phyloP scores from a whole-genome alignment of 2,329 filamentous ascomycete genomes.

The Botrytis hyacinthi region DNA sequence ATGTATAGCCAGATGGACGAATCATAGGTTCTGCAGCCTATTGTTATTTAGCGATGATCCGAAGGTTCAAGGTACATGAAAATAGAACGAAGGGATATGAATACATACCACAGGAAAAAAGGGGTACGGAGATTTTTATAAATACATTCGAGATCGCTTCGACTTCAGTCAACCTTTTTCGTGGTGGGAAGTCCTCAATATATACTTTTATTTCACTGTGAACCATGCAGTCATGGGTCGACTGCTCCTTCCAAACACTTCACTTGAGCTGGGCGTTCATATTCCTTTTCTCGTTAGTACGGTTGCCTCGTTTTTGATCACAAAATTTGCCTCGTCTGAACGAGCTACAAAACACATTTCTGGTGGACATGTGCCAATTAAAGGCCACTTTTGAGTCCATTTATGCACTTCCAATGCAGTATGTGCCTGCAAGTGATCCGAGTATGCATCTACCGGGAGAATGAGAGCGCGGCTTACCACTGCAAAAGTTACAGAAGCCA shows the following conservation, averaged over 20 bases:
- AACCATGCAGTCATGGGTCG: conserved; percentile 25
- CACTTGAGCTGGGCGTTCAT: conserved; percentile 25
- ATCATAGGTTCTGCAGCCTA: conserved; percentile 28
- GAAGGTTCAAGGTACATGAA: conserved; percentile 26
- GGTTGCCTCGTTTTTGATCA: conserved; percentile 31
- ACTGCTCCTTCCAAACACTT: conserved; percentile 24
- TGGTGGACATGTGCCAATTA: conserved; percentile 18
- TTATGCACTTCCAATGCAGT: conserved; percentile 16
- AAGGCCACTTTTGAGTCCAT: background rate
- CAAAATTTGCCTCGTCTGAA: conserved; percentile 23
- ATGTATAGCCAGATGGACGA: conserved; percentile 28
- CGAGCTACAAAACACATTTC: conserved; percentile 20
- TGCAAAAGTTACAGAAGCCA: conserved; percentile 10
- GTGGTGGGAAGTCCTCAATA: conserved; percentile 26
- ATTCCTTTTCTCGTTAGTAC: conserved; percentile 26
- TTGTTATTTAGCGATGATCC: conserved; percentile 33
- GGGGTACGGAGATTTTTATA: background rate
- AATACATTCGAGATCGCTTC: conserved; percentile 3
- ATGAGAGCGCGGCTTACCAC: conserved; percentile 9
- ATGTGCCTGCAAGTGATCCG: conserved; percentile 19
- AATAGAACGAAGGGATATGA: background rate
- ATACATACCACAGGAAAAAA: conserved; percentile 8
- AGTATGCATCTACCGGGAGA: conserved; percentile 8
- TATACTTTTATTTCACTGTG: conserved; percentile 25
- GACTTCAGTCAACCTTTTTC: background rate